Conservation (phyloP, 345 rosid species). For the thale cress (Arabidopsis thaliana) region DNA sequence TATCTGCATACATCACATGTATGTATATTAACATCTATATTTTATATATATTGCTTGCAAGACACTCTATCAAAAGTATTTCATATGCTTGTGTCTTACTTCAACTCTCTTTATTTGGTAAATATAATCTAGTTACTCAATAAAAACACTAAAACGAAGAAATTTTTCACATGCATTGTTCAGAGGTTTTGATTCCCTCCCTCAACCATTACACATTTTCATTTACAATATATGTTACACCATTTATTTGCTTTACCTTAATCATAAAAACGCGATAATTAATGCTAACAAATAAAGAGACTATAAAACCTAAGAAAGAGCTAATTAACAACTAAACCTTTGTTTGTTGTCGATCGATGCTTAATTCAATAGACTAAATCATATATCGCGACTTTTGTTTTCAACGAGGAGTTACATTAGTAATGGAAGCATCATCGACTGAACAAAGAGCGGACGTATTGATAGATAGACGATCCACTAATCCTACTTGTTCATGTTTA, state of each 20-base stretch:
- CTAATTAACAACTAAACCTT: too few species aligned
- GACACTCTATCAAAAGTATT: conserved; percentile 35
- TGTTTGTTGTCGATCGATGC: too few species aligned
- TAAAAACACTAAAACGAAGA: conserved; percentile 10
- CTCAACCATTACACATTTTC: neutral
- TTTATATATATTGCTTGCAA: conserved; percentile 33
- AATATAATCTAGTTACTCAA: neutral
- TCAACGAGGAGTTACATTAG: neutral
- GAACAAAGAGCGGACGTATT: neutral
- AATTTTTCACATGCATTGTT: conserved; percentile 33
- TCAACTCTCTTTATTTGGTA: conserved; percentile 23
- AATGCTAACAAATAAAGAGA: neutral
- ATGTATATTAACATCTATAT: neutral
- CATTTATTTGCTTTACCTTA: neutral
- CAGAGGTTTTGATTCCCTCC: conserved; percentile 13
- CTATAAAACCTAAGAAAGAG: too few species aligned
- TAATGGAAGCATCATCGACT: neutral
- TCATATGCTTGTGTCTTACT: conserved; percentile 39
- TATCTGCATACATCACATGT: conserved; percentile 7
- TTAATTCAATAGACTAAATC: too few species aligned
- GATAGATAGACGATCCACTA: neutral
- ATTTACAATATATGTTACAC: neutral
- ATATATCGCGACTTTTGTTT: neutral
- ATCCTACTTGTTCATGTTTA: neutral
- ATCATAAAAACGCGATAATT: neutral